Conservation (phyloP, 2,329 filamentous ascomycete species). For the Penicillium nordicum region DNA sequence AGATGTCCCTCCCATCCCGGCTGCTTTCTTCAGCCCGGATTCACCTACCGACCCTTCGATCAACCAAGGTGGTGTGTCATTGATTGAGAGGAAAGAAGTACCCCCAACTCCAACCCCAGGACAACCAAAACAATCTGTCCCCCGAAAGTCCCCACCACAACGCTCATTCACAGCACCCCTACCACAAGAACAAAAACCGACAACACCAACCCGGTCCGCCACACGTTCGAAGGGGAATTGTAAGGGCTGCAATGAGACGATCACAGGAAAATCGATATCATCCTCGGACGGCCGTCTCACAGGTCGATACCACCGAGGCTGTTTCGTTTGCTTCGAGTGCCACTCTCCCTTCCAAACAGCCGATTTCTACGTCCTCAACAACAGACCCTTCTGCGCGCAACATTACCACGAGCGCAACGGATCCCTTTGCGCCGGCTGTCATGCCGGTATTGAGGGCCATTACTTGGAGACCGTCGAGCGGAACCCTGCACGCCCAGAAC, state of each 20-base stretch:
- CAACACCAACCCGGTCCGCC: slow-evolving; percentile 38
- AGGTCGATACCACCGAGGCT: slow-evolving; percentile 90
- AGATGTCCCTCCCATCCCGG: slow-evolving; percentile 32
- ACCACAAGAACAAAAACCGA: slow-evolving; percentile 43
- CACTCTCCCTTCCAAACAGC: slow-evolving; percentile 74
- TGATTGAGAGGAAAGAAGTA: slow-evolving; percentile 24
- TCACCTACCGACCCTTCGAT: slow-evolving; percentile 50
- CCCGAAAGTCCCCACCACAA: slow-evolving; percentile 27
- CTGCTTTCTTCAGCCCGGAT: slow-evolving; percentile 38
- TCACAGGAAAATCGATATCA: slow-evolving; percentile 88
- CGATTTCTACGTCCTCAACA: slow-evolving; percentile 86
- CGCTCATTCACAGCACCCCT: slow-evolving; percentile 31
- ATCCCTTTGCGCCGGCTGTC: slow-evolving; percentile 76
- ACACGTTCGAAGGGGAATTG: slow-evolving; percentile 66
- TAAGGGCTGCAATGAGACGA: slow-evolving; percentile 73
- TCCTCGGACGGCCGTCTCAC: slow-evolving; percentile 89
- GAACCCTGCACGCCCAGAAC: slow-evolving; percentile 29
- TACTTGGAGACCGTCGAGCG: slow-evolving; percentile 76
- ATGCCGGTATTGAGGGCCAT: slow-evolving; percentile 84
- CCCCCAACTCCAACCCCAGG: slow-evolving; percentile 1
- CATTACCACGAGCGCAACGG: slow-evolving; percentile 92
- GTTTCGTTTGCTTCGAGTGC: slow-evolving; percentile 89
- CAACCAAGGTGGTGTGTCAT: slow-evolving; percentile 39
- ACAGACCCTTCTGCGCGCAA: slow-evolving; percentile 83
- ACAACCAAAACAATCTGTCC: slow-evolving; percentile 14